Evolutionary conservation across 1,284 basidiomycete species (phyloP).

Genomic region (Fomitopsis betulina): DNA sequence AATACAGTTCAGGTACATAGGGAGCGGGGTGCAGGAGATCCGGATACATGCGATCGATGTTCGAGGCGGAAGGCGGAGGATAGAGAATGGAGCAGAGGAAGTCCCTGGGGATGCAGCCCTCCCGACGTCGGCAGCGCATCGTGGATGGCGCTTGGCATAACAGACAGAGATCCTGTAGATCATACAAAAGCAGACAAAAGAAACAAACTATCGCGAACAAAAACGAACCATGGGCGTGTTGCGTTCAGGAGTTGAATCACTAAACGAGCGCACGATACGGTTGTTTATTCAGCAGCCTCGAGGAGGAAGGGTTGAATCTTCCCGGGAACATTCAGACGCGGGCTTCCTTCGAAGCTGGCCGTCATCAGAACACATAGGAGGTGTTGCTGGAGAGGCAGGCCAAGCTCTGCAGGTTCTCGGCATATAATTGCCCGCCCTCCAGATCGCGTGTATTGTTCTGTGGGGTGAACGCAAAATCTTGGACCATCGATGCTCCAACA

Average conservation of each 20-base stretch:
- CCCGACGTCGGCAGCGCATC: background rate
- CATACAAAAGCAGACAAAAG: background rate
- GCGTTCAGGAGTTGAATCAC: conserved; percentile 10
- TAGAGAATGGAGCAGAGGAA: background rate
- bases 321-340: background rate
- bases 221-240: background rate
- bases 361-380: conserved; percentile 15
- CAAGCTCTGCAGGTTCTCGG: conserved; percentile 10
- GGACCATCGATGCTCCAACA: conserved; percentile 7
- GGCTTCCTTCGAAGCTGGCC: background rate
- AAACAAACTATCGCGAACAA: background rate
- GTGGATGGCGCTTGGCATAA: background rate
- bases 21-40: background rate
- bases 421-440: conserved; percentile 11
- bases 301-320: background rate
- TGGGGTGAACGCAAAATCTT: background rate
- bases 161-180: background rate
- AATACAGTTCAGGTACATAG: background rate
- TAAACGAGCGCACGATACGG: background rate
- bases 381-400: conserved; percentile 20
- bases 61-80: background rate
- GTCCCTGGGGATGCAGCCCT: background rate
- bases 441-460: conserved; percentile 4
- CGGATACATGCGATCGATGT: background rate
- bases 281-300: background rate